These are phyloP conservation scores for Wickerhamomyces sp. DNA, from an alignment of 1,139 yeast genomes.

Conservation along the genomic window DNA sequence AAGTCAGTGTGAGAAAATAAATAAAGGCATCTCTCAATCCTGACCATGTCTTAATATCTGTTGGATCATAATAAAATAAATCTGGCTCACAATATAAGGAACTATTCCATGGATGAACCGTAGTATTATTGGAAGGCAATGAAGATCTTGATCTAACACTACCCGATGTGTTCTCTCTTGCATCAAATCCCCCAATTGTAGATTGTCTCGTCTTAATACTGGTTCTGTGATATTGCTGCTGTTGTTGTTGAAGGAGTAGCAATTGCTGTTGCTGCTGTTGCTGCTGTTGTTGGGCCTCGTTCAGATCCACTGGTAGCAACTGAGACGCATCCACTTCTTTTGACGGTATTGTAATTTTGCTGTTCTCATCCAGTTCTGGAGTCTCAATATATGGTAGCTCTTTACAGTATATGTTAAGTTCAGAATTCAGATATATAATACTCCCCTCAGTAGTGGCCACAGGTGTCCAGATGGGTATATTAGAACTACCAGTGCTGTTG, in stretches of 20 bases:
- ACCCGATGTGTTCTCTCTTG: constrained; percentile 13
- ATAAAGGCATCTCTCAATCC: constrained; percentile 43
- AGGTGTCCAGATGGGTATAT: constrained; percentile 48
- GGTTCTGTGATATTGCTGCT: constrained; percentile 9
- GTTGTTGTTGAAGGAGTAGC: not conserved
- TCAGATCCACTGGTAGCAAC: constrained; percentile 6
- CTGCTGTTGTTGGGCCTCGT: constrained; percentile 5
- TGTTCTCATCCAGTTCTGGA: constrained; percentile 30
- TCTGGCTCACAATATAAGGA: constrained; percentile 27
- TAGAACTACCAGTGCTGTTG: constrained; percentile 23
- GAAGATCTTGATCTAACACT: constrained; percentile 16
- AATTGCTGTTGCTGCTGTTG: not conserved
- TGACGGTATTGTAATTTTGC: constrained; percentile 25
- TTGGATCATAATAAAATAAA: constrained; percentile 51
- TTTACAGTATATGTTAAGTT: constrained; percentile 53
- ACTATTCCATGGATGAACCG: constrained; percentile 25
- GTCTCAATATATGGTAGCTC: constrained; percentile 45
- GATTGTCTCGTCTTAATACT: constrained; percentile 12
- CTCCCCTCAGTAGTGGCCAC: constrained; percentile 53
- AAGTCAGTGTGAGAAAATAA: constrained; percentile 41
- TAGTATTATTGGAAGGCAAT: constrained; percentile 10
- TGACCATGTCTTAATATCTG: constrained; percentile 59
- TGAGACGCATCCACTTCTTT: constrained; percentile 9
- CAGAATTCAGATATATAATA: constrained; percentile 54
- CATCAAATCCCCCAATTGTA: constrained; percentile 10